Percentiles rank a stretch among this genome's conserved stretches.
Evolutionary conservation across 129 eudicot genomes (phyloP).

Genomic region (Chrysanthemum seticuspe): DNA sequence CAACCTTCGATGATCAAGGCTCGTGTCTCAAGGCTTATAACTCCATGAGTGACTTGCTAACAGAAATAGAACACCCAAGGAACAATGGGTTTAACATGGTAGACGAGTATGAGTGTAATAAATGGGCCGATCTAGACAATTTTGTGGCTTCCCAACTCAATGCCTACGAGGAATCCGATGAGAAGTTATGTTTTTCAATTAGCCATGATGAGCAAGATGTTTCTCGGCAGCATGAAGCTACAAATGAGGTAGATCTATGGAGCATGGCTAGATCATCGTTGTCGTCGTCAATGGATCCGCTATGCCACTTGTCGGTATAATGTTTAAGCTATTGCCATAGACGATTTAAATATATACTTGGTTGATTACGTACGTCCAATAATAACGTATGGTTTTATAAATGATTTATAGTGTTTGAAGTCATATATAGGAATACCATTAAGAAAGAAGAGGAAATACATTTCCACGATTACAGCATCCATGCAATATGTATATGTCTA

Average conservation of each 20-base stretch:
- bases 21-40: conserved; percentile 12
- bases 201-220: conserved; percentile 23
- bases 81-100: background rate
- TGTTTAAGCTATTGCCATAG: background rate
- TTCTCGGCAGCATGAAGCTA: background rate
- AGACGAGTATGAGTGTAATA: conserved; percentile 15
- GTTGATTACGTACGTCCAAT: conserved; percentile 8
- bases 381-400: background rate
- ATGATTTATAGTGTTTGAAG: background rate
- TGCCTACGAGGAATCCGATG: conserved; percentile 28
- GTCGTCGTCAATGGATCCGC: conserved; percentile 35
- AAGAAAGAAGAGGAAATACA: background rate
- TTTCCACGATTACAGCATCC: conserved; percentile 12
- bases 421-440: conserved; percentile 13
- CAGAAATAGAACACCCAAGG: background rate
- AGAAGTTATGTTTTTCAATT: conserved; percentile 29
- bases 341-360: conserved; percentile 1
- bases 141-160: conserved; percentile 56
- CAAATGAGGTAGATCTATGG: conserved; percentile 41
- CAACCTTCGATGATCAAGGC: conserved; percentile 13
- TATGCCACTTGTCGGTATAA: conserved; percentile 48
- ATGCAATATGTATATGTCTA: background rate
- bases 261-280: conserved; percentile 38
- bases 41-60: conserved; percentile 19
- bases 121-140: conserved; percentile 50